phyloP scores from a whole-genome alignment of 208 protist species.

The Acanthamoeba quina region DNA sequence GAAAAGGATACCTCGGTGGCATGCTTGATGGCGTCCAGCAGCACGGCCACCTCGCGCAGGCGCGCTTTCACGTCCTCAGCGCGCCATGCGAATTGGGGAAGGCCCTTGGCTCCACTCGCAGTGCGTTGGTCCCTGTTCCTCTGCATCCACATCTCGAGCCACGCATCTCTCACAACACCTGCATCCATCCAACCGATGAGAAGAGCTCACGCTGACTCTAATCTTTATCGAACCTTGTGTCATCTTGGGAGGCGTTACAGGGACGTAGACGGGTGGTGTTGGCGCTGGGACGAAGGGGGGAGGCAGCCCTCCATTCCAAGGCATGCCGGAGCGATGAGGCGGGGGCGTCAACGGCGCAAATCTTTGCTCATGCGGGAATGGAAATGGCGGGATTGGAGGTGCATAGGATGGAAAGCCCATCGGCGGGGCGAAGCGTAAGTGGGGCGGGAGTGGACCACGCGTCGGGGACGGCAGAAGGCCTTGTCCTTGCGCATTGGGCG shows the following conservation, averaged over 20 bases:
- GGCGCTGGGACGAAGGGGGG: no score
- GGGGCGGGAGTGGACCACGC: no score
- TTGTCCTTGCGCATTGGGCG: no score
- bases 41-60: neutral
- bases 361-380: no score
- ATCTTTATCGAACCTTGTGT: no score
- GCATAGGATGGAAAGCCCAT: no score
- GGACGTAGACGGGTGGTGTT: neutral
- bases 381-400: no score
- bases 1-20: conserved; percentile 30
- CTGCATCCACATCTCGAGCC: conserved; percentile 20
- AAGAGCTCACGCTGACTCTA: no score
- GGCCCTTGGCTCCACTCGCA: neutral
- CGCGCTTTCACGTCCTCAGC: neutral
- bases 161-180: neutral
- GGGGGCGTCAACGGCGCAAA: no score
- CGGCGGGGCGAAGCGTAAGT: no score
- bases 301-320: no score
- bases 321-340: neutral
- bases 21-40: neutral
- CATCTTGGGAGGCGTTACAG: neutral
- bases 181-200: neutral
- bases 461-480: no score
- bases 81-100: neutral
- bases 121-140: neutral